Evolutionary conservation across 2,329 filamentous ascomycete species (phyloP).

Genomic region (Aspergillus hortae): DNA sequence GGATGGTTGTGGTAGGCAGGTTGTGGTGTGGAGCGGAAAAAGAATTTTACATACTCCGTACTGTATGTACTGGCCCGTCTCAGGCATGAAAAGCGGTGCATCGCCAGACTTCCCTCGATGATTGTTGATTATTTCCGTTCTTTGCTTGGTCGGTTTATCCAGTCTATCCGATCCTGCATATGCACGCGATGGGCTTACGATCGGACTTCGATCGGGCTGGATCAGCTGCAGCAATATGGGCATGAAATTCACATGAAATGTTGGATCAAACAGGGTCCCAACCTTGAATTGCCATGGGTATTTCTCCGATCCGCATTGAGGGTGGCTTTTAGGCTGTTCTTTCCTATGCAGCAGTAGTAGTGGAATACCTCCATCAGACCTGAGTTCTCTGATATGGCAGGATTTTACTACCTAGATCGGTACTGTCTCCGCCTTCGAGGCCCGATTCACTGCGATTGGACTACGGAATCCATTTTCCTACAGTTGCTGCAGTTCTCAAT

Average conservation of each 20-base stretch:
- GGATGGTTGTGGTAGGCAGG: not conserved
- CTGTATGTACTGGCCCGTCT: not conserved
- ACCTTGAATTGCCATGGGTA: not conserved
- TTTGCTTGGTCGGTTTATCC: no score
- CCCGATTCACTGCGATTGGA: not conserved
- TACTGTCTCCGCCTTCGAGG: no score
- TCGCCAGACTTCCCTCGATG: not conserved
- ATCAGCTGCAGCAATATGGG: no score
- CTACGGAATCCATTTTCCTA: not conserved
- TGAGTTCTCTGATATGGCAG: no score
- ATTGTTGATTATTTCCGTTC: no score
- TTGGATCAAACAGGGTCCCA: no score
- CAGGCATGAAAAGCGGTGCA: not conserved
- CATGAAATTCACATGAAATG: no score
- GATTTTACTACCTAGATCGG: no score
- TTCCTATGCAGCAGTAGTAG: not conserved
- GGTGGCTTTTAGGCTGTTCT: no score
- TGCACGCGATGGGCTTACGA: not conserved
- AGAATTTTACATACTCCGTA: not conserved
- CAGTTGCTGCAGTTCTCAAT: not conserved
- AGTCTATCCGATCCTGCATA: not conserved
- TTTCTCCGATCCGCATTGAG: not conserved
- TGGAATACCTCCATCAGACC: no score
- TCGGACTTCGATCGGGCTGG: not conserved
- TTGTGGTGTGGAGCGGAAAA: not conserved